Base-by-base conservation (phyloP, 306 rosid genomes). In the Parietaria judaica region DNA sequence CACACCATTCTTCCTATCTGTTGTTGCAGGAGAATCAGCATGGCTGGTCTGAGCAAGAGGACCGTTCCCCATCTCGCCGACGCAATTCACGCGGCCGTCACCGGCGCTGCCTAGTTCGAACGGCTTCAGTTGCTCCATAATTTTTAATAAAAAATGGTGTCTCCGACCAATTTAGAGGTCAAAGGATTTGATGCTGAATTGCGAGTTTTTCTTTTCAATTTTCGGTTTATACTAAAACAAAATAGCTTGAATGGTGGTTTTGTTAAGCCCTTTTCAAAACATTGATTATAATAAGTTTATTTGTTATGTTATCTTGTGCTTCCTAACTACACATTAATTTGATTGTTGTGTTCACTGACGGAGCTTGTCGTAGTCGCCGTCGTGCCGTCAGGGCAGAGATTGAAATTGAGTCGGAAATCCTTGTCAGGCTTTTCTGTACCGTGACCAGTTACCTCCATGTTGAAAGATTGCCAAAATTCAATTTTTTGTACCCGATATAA, bases 11-110 rank as follows among this genome's bases (percentile, higher is more conserved):
- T n/a, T 49, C 2, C 13, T 5, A 50, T 36, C 14, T 23, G 31
- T 23, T 23, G 31, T 39, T 76, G 79, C 88, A 94, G 99, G 87
- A 84, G 97, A 76, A 94, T 94, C 56, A 94, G 99, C 83, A 89
- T 94, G 99, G 97, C 99, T 41, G 97, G 99, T 70, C 79, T 94
- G 78, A 89, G 97, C 76, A 74, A 95, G 34, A 89, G 53, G 78
- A 94, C 97, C 6, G 95, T 94, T 16, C 87, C 95, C 36, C 99
- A 86, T 74, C 83, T 94, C 60, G 82, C 95, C 0, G 95, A 94
- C 41, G 97, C 94, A 35, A 89, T 94, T 36, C 94, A 94, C 72
- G 91, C 94, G 4, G 97, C 95, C 23, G 94, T 84, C 2, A 89
- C 91, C 15, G 68, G 79, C 5, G 74, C 3, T 31, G 68, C 12